Evolutionary conservation across 2,329 filamentous ascomycete species (phyloP).

Genomic region (Aspergillus unguis): DNA sequence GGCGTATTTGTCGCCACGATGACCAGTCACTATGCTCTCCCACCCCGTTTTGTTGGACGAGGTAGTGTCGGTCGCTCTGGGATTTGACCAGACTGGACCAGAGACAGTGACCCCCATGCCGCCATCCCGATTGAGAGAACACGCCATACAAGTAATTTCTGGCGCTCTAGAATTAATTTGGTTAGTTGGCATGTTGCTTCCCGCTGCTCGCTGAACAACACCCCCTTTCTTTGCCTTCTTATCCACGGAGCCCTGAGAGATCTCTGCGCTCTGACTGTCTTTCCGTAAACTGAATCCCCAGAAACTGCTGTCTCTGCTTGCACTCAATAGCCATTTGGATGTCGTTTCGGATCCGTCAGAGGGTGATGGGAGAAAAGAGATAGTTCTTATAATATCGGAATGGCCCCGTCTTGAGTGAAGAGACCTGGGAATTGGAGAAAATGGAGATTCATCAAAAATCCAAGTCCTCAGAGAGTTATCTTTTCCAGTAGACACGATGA

Average conservation of each 20-base stretch:
- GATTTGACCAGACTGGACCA: constrained; percentile 79
- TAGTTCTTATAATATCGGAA: constrained; percentile 74
- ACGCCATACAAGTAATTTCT: constrained; percentile 86
- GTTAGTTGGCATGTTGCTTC: constrained; percentile 13
- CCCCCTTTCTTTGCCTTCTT: constrained; percentile 77
- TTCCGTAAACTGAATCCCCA: constrained; percentile 96
- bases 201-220: constrained; percentile 14
- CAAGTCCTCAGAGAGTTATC: constrained; percentile 95
- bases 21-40: constrained; percentile 95
- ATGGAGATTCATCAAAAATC: constrained; percentile 92
- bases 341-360: constrained; percentile 84
- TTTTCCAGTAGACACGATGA: constrained; percentile 82
- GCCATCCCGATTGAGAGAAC: constrained; percentile 88
- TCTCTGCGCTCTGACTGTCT: constrained; percentile 87
- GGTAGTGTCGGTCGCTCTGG: constrained; percentile 63
- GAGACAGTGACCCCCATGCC: constrained; percentile 83
- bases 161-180: constrained; percentile 69
- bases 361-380: constrained; percentile 81
- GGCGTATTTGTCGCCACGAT: constrained; percentile 77
- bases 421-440: constrained; percentile 79
- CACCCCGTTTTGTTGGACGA: constrained; percentile 81
- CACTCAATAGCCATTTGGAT: constrained; percentile 92
- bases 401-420: constrained; percentile 86
- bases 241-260: constrained; percentile 85
- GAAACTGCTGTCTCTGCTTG: constrained; percentile 81